Base-by-base conservation (phyloP, 1,284 basidiomycete species). In the Boletus sp. region DNA sequence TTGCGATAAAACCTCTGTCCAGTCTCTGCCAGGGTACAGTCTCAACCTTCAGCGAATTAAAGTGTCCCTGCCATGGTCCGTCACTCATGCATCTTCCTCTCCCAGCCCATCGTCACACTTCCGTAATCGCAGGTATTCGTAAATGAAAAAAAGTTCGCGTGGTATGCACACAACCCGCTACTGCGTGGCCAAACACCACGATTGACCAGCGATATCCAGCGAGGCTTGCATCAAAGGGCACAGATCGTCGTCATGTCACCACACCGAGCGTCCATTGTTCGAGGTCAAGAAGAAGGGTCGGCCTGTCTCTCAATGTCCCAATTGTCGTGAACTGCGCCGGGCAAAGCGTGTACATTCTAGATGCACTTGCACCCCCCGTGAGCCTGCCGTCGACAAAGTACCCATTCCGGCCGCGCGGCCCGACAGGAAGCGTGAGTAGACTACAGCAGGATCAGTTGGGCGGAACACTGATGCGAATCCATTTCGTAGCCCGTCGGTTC, bases 181-280 rank as follows among this genome's bases (percentile, higher is more conserved):
- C 9, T 32, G 10, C 9, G n/a, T 23, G 27, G 25, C 39, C 42
- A 33, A 35, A 32, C 27, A 19, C 29, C 25, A 35, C 29, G 44
- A 30, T 29, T 55, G 10, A 46, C 43, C 20, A 20, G n/a, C 38
- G 38, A 48, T 48, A 33, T 41, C 42, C 14, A 91, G 89, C 67
- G 86, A 87, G 69, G 85, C 88, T 9, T 93, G 90, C 66, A 91
- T 92, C 67, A 91, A 92, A 69, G 90, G 89, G 2, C 90, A 92
- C 60, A 80, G 90, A 46, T 91, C 90, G 2, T 90, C 89, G 2
- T 81, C 80, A 10, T 93, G 90, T 63, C 77, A 79, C 33, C 90
- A 92, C 62, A 83, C 81, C 40, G 86, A 90, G 55, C 76, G 90
- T 8, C 87, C 88, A 2, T 72, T 92, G 10, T 91, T 87, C 56